Base-by-base conservation (phyloP, 352 stramenopile genomes). In the Phytopythium aichiense region DNA sequence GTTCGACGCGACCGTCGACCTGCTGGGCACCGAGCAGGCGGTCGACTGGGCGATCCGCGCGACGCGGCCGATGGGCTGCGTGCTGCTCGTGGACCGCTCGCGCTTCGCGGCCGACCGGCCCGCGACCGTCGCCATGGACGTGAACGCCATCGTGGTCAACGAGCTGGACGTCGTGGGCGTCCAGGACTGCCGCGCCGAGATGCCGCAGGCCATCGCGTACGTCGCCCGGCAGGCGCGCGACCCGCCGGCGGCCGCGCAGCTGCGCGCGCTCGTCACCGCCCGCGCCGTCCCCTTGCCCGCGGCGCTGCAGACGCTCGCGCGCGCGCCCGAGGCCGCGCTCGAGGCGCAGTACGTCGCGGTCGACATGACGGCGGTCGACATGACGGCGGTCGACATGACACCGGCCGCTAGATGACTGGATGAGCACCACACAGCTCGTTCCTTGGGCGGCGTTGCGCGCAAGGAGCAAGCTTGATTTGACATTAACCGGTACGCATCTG, bases 101-200 rank as follows among this genome's bases (percentile, higher is more conserved):
- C 61, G 72, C 3, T 64, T 84, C 22, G 64, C 83, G 23, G 50
- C 69, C 49, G n/a, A 49, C 1, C 71, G 74, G 11, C 71, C 64
- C 11, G 37, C 60, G 13, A 66, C 61, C 7, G 28, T 89, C 16
- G 52, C 66, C 20, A 74, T 92, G 67, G 72, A 90, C 61, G 82
- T 92, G 76, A 92, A 92, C 46, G 49, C 71, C 2, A 71, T 92
- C 8, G 84, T 91, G 20, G 81, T 92, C 18, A 78, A 80, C 22
- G 84, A 92, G 37, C 72, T 92, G 31, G 65, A 74, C 31, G 6
- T 92, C 23, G 50, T 69, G 46, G 69, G 54, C 11, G 58, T 90
- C 15, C 56, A 68, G 40, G 74, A 86, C 62, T 77, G 71, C 48
- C 61, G 46, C 7, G 57, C 28, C 2, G 61, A 76, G 23, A 33